These are phyloP conservation scores for Mycena sp. DNA, from an alignment of 1,284 basidiomycete genomes.

Conservation along the genomic window DNA sequence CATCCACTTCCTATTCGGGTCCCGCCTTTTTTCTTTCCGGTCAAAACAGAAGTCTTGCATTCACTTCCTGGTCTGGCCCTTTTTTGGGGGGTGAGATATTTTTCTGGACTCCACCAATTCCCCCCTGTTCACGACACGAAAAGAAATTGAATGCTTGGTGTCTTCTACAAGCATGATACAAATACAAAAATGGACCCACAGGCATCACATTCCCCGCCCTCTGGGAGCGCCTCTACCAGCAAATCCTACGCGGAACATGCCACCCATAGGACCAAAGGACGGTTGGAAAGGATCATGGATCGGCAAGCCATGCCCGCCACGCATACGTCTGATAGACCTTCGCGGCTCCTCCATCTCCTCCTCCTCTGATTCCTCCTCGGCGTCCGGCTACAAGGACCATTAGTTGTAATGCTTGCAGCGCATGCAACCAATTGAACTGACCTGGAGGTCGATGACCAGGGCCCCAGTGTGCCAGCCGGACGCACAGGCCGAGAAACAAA, in stretches of 20 bases:
- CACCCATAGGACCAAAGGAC: conserved; percentile 23
- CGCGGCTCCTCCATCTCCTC: conserved; percentile 22
- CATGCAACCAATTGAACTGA: conserved; percentile 39
- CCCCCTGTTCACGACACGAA: no score
- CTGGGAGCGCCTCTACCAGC: conserved; percentile 43
- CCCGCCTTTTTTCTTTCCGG: no score
- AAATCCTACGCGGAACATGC: conserved; percentile 46
- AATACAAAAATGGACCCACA: conserved; percentile 1
- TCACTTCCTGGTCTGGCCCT: no score
- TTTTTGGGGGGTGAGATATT: no score
- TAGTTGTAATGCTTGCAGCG: no score
- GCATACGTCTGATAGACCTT: neutral
- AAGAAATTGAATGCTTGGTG: no score
- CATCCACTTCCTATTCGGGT: no score
- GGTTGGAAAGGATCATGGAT: conserved; percentile 28
- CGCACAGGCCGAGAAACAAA: conserved; percentile 82
- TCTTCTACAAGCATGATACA: no score
- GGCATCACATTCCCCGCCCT: conserved; percentile 21
- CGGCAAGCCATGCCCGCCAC: conserved; percentile 15
- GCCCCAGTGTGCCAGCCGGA: conserved; percentile 75
- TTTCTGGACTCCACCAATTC: no score
- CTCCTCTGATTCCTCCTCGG: conserved; percentile 26
- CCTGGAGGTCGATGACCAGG: conserved; percentile 82
- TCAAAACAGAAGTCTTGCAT: no score
- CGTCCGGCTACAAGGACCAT: no score